Conservation (phyloP, 2,329 filamentous ascomycete species). For the Fusarium sp. region DNA sequence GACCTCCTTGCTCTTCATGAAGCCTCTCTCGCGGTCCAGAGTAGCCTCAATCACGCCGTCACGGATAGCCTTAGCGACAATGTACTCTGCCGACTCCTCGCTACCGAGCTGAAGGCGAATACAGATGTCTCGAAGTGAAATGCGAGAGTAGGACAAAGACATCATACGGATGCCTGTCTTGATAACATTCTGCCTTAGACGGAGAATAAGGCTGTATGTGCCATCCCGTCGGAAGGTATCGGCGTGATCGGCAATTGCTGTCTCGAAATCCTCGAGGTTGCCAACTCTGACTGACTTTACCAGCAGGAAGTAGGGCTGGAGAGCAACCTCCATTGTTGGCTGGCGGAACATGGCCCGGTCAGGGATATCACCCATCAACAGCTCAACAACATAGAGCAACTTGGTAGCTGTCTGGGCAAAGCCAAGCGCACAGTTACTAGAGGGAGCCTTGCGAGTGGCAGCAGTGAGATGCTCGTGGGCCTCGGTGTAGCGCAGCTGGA, state of each 20-base stretch:
- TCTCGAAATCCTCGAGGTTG: constrained; percentile 93
- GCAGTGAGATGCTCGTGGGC: constrained; percentile 94
- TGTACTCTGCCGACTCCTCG: constrained; percentile 98
- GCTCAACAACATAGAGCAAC: constrained; percentile 94
- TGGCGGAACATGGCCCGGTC: constrained; percentile 95
- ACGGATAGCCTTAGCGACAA: constrained; percentile 97
- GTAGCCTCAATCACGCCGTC: constrained; percentile 98
- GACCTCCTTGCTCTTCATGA: constrained; percentile 98
- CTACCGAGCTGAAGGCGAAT: constrained; percentile 92
- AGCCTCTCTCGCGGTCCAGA: constrained; percentile 92
- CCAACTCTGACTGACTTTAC: constrained; percentile 97
- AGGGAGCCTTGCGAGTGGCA: constrained; percentile 94
- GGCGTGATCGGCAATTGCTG: constrained; percentile 83
- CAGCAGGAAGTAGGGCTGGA: constrained; percentile 93
- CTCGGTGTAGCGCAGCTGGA: constrained; percentile 96
- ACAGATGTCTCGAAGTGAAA: constrained; percentile 96
- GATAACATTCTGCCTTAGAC: constrained; percentile 97
- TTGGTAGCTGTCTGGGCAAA: constrained; percentile 98
- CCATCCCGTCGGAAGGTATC: constrained; percentile 91
- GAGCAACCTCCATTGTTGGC: constrained; percentile 84
- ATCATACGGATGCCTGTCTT: constrained; percentile 99
- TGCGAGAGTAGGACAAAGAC: constrained; percentile 96
- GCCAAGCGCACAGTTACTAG: constrained; percentile 87
- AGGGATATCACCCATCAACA: constrained; percentile 98
- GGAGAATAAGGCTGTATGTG: constrained; percentile 94